Conservation (phyloP, 148 eudicot species). For the Camellia granthamiana region DNA sequence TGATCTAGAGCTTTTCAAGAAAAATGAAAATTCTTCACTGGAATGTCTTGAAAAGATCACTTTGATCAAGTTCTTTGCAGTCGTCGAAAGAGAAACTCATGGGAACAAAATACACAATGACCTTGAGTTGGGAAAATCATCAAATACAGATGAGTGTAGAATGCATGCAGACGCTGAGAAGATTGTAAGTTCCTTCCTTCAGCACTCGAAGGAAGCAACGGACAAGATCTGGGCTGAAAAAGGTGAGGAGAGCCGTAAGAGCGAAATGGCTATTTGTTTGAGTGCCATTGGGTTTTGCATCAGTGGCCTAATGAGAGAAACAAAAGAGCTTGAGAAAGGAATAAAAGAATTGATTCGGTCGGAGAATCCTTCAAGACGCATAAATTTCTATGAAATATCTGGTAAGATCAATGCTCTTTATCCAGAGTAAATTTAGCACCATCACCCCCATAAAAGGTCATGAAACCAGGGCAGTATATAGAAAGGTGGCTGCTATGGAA, state of each 20-base stretch:
- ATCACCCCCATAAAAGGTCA: neutral
- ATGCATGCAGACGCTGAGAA: constrained; percentile 13
- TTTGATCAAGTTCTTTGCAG: constrained; percentile 7
- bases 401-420: neutral
- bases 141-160: constrained; percentile 3
- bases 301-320: constrained; percentile 30
- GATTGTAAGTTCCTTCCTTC: constrained; percentile 20
- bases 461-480: neutral
- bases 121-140: constrained; percentile 32
- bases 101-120: constrained; percentile 17
- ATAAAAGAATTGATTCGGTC: constrained; percentile 30
- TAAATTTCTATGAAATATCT: constrained; percentile 19
- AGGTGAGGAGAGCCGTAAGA: constrained; percentile 16
- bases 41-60: constrained; percentile 25
- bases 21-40: constrained; percentile 21
- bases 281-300: constrained; percentile 41
- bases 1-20: constrained; percentile 34
- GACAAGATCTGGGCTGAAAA: constrained; percentile 15
- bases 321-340: constrained; percentile 28
- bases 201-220: constrained; percentile 21
- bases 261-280: constrained; percentile 20
- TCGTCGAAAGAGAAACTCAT: constrained; percentile 15
- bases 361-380: constrained; percentile 30
- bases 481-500: neutral
- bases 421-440: constrained; percentile 4